Percentiles rank a stretch among this genome's conserved stretches.
phyloP scores from a whole-genome alignment of 331 rosid species.

The Arachis monticola region DNA sequence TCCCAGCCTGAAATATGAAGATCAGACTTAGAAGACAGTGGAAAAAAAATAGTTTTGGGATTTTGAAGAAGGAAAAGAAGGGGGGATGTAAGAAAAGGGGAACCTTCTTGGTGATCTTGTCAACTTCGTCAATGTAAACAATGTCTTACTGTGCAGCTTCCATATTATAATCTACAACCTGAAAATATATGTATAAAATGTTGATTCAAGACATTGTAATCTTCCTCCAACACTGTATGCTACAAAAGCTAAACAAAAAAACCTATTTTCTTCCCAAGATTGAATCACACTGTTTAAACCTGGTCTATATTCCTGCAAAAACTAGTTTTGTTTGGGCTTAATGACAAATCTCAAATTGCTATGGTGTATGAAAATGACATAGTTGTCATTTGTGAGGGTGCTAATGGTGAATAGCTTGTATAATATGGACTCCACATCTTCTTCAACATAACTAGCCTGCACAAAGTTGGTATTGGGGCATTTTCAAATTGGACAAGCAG shows the following conservation, averaged over 20 bases:
- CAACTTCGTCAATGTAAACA: conserved; percentile 98
- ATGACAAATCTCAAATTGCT: conserved; percentile 22
- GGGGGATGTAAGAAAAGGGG: conserved; percentile 2
- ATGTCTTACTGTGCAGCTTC: conserved; percentile 97
- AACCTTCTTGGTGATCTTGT: conserved; percentile 97
- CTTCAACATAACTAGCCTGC: conserved; percentile 99
- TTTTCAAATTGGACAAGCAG: conserved; percentile 17
- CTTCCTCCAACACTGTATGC: no score
- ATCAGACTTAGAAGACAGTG: conserved; percentile 25
- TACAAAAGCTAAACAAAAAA: not conserved
- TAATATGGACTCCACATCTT: conserved; percentile 95
- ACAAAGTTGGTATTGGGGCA: conserved; percentile 28
- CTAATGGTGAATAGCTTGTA: conserved; percentile 88
- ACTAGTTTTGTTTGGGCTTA: conserved; percentile 11
- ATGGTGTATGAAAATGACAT: conserved; percentile 20
- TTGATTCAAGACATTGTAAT: conserved; percentile 1
- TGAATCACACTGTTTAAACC: conserved; percentile 24
- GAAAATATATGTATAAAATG: conserved; percentile 26
- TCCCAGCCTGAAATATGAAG: conserved; percentile 77
- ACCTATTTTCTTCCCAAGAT: conserved; percentile 17
- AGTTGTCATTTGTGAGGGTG: not conserved
- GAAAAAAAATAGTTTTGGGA: conserved; percentile 4
- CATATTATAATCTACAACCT: conserved; percentile 96
- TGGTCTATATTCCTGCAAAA: not conserved
- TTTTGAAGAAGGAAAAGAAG: not conserved